Evolutionary conservation across 2,329 filamentous ascomycete species (phyloP), one percentile per base, ranked within the genome.

Genomic region (Ascosphaera apis): DNA sequence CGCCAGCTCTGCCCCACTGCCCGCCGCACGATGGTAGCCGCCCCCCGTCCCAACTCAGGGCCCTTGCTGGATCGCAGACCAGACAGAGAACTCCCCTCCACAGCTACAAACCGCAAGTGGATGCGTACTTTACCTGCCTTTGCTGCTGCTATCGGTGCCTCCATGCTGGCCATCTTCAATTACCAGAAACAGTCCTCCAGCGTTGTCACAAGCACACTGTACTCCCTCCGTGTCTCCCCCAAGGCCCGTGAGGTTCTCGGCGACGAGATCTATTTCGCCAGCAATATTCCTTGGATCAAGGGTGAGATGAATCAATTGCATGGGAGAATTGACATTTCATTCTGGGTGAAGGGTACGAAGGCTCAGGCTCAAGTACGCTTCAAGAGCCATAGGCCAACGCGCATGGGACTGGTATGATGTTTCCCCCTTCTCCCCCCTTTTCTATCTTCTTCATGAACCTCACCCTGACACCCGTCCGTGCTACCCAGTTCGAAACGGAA

Each of bases 121-220:
- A 52, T 65, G 37, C 68, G 69, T 46, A 82, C 81, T 1, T 57
- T 92, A 23, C 86, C 86, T 37, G 60, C 91, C 52, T 95, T 95
- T 66, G 53, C 76, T 36, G 56, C 68, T 42, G 62, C 81, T 42
- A 71, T 92, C 46, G 67, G 69, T 34, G 63, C 66, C 37, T 76
- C 75, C 44, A 74, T 75, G 44, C 61, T 91, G 40, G 81, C 77
- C 45, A 93, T 98, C 56, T 95, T 98, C 76, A 98, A 98, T 67
- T 95, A 98, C 69, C 86, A 98, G 56, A 93, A 93, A 56, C 72
- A 75, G 39, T 82, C 79, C n/a, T 82, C 74, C 17, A 79, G 78
- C 37, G 69, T 86, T 19, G 79, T 93, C n/a, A 72, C 72, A 37
- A 81, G 78, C 37, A 88, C 83, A 3, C 69, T 98, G 18, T 98